Evolutionary conservation across 1,284 basidiomycete genomes (phyloP).

Genomic region (Omphalotus olearius): DNA sequence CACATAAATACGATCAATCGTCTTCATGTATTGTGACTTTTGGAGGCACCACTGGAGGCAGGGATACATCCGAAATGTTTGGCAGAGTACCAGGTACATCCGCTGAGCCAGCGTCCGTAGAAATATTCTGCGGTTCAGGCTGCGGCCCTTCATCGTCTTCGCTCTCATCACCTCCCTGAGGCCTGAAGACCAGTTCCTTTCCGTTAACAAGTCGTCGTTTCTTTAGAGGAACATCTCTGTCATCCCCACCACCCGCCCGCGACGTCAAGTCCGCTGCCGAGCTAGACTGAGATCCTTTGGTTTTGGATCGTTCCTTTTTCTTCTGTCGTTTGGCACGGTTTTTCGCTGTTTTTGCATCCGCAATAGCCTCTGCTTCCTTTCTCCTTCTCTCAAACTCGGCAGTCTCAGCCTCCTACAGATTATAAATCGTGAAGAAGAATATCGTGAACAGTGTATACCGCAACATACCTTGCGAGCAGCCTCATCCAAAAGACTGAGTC

Average conservation of each 20-base stretch:
- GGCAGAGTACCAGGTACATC: slow-evolving; percentile 7
- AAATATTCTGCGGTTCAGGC: slow-evolving; percentile 2
- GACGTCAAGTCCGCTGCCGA: slow-evolving; percentile 24
- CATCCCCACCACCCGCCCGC: slow-evolving; percentile 16
- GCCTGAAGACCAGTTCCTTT: slow-evolving; percentile 52
- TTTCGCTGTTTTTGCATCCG: slow-evolving; percentile 87
- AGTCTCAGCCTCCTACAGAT: slow-evolving; percentile 55
- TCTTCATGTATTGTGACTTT: slow-evolving; percentile 52
- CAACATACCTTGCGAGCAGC: slow-evolving; percentile 63
- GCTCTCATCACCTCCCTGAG: slow-evolving; percentile 48
- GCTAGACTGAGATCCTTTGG: slow-evolving; percentile 26
- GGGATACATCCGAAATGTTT: slow-evolving; percentile 15
- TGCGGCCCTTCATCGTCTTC: slow-evolving; percentile 28
- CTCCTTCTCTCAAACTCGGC: slow-evolving; percentile 67
- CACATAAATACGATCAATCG: neutral
- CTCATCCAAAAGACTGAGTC: slow-evolving; percentile 89
- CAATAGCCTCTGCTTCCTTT: slow-evolving; percentile 56
- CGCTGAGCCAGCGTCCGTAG: neutral
- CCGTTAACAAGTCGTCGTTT: slow-evolving; percentile 53
- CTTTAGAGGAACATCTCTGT: slow-evolving; percentile 35
- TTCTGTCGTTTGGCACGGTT: slow-evolving; percentile 89
- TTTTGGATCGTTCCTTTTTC: slow-evolving; percentile 71
- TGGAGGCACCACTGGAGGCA: slow-evolving; percentile 31
- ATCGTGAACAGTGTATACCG: neutral
- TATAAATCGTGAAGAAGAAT: neutral